Evolutionary conservation across 2,329 filamentous ascomycete genomes (phyloP).

Genomic region (Epichloe uncinata): DNA sequence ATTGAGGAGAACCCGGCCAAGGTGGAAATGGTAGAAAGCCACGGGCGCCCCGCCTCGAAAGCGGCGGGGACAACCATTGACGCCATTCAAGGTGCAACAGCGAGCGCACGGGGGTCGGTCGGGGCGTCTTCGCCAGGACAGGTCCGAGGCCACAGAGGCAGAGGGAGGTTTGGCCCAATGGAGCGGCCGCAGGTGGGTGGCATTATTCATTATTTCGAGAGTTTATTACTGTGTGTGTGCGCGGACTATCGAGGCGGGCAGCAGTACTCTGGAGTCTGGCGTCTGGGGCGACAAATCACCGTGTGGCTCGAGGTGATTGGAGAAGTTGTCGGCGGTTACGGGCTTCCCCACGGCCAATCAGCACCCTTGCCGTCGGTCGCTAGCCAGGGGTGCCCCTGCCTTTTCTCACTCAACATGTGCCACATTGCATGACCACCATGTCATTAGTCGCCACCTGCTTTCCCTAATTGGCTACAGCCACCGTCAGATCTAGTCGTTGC

Average conservation of each 20-base stretch:
- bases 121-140: too few species aligned
- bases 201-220: too few species aligned
- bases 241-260: too few species aligned
- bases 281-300: background rate
- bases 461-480: background rate
- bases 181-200: too few species aligned
- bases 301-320: constrained; percentile 14
- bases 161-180: too few species aligned
- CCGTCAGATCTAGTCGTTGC: background rate
- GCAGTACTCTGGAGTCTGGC: too few species aligned
- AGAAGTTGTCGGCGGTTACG: constrained; percentile 26
- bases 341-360: constrained; percentile 20
- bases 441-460: too few species aligned
- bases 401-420: background rate
- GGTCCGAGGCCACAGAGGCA: too few species aligned
- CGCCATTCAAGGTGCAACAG: too few species aligned
- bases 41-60: background rate
- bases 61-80: background rate
- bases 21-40: background rate
- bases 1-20: background rate
- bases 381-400: background rate
- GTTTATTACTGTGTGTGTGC: too few species aligned
- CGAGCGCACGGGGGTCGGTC: too few species aligned
- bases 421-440: background rate
- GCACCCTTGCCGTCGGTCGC: constrained; percentile 9